Evolutionary conservation across 345 rosid species (phyloP).

Genomic region (Odontarrhena argentea): DNA sequence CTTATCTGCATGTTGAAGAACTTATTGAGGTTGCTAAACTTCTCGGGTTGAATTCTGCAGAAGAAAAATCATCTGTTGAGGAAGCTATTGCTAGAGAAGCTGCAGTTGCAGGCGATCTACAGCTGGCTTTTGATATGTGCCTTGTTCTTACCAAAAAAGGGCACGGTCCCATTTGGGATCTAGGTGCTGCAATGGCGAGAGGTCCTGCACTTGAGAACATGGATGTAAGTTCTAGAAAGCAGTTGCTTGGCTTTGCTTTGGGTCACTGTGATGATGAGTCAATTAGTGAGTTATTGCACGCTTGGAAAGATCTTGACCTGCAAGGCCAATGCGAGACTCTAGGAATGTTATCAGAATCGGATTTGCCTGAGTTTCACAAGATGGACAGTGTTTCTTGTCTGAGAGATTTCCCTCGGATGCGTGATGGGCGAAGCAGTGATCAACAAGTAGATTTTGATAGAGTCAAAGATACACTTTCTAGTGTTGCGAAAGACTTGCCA

Average conservation of each 20-base stretch:
- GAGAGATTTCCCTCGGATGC: slow-evolving; percentile 53
- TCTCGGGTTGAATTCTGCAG: slow-evolving; percentile 81
- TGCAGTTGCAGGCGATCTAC: slow-evolving; percentile 95
- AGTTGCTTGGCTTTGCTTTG: slow-evolving; percentile 83
- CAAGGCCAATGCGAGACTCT: slow-evolving; percentile 80
- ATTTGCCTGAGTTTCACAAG: slow-evolving; percentile 48
- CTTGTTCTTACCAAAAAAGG: slow-evolving; percentile 82
- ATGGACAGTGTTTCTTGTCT: slow-evolving; percentile 53
- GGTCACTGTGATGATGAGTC: slow-evolving; percentile 96
- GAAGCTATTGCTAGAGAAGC: slow-evolving; percentile 99
- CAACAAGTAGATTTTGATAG: slow-evolving; percentile 49
- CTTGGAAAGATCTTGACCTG: slow-evolving; percentile 96
- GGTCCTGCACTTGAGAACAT: slow-evolving; percentile 89
- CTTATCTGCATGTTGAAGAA: slow-evolving; percentile 86
- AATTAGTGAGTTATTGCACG: slow-evolving; percentile 84
- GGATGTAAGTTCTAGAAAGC: slow-evolving; percentile 80
- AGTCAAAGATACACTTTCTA: slow-evolving; percentile 52
- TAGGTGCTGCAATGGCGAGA: slow-evolving; percentile 97
- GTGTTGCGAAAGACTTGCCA: slow-evolving; percentile 66
- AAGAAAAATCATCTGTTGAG: slow-evolving; percentile 78
- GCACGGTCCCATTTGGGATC: slow-evolving; percentile 93
- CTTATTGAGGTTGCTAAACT: slow-evolving; percentile 93
- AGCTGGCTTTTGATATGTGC: slow-evolving; percentile 94
- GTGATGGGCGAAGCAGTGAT: slow-evolving; percentile 48
- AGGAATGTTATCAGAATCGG: slow-evolving; percentile 56